Conservation (phyloP, 148 eudicot genomes). For the Persicaria maculosa region DNA sequence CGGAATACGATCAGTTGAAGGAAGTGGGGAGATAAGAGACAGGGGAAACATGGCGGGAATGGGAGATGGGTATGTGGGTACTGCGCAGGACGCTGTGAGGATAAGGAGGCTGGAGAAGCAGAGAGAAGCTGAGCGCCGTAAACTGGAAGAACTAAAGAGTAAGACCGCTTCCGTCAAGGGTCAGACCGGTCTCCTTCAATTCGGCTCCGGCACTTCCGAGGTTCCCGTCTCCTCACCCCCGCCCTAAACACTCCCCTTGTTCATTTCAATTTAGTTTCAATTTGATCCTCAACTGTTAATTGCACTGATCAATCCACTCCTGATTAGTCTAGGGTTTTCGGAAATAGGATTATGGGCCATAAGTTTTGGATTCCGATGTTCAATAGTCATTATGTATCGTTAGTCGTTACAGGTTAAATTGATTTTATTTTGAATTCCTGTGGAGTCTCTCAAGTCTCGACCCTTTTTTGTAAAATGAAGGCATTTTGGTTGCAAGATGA, state of each 20-base stretch:
- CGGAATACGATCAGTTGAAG: background rate
- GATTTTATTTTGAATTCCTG: background rate
- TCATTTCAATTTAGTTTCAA: background rate
- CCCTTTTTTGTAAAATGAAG: background rate
- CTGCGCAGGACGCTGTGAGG: slow-evolving; percentile 92
- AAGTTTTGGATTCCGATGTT: background rate
- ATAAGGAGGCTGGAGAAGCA: slow-evolving; percentile 90
- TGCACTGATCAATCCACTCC: background rate
- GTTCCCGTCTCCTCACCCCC: slow-evolving; percentile 17
- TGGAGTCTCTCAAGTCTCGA: background rate
- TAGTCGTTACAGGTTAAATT: no score
- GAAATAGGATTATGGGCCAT: background rate
- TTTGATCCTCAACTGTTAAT: background rate
- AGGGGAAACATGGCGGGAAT: slow-evolving; percentile 71
- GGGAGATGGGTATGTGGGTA: slow-evolving; percentile 99
- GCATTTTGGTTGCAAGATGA: background rate
- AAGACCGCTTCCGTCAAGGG: slow-evolving; percentile 68
- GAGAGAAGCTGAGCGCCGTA: slow-evolving; percentile 88
- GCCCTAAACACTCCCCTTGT: background rate
- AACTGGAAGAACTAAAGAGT: slow-evolving; percentile 78
- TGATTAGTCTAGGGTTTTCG: background rate
- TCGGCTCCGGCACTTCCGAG: slow-evolving; percentile 95
- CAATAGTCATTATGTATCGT: no score
- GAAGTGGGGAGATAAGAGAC: background rate
- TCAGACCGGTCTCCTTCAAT: slow-evolving; percentile 90